phyloP scores from a whole-genome alignment of 148 eudicot genomes.

The Dysphania ambrosioides region DNA sequence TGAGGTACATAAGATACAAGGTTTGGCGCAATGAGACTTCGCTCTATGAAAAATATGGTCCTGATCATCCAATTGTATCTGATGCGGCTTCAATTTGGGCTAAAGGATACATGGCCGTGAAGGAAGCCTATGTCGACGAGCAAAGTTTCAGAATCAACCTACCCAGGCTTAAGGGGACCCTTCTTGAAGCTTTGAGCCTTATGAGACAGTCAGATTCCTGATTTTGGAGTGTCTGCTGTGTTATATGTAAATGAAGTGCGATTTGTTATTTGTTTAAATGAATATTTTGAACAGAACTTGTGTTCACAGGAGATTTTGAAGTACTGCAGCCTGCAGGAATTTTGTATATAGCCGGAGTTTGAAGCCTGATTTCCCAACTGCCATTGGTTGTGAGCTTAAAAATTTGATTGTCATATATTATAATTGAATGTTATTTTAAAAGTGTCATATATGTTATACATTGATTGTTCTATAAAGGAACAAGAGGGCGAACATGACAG shows the following conservation, averaged over 20 bases:
- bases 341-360: slow-evolving; percentile 9
- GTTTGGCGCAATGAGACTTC: slow-evolving; percentile 59
- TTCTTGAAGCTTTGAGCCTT: slow-evolving; percentile 44
- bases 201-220: slow-evolving; percentile 23
- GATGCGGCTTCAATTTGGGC: slow-evolving; percentile 34
- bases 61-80: slow-evolving; percentile 36
- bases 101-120: slow-evolving; percentile 39
- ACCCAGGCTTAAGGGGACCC: slow-evolving; percentile 37
- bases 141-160: slow-evolving; percentile 47
- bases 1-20: slow-evolving; percentile 51
- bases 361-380: slow-evolving; percentile 1
- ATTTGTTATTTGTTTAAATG: background rate
- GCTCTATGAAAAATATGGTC: slow-evolving; percentile 36
- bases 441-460: no score
- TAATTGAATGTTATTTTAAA: background rate
- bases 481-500: background rate
- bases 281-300: slow-evolving; percentile 1
- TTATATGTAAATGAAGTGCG: slow-evolving; percentile 13
- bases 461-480: no score
- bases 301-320: slow-evolving; percentile 9
- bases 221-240: background rate
- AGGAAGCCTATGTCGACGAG: slow-evolving; percentile 43
- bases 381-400: background rate
- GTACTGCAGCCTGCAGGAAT: slow-evolving; percentile 4
- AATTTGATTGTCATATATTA: background rate